Base-by-base conservation (phyloP, 2,329 filamentous ascomycete species). In the Aspergillus hiratsukae region DNA sequence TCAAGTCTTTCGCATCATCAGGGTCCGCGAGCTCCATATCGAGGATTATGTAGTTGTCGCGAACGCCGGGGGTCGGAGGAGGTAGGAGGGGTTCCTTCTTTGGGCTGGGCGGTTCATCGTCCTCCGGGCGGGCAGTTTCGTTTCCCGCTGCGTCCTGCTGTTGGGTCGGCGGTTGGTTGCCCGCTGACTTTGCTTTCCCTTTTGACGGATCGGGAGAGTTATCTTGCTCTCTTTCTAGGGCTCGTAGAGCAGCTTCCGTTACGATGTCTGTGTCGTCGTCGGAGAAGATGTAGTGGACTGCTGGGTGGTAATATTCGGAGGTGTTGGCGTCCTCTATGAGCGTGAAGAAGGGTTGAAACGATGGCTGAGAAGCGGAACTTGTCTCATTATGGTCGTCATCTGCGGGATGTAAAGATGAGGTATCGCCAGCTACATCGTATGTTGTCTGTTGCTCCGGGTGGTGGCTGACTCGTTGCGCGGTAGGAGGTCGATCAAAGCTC, bases 231-330 rank as follows among this genome's bases (percentile, higher is more conserved):
- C 77, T 53, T 70, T 83, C 73, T 72, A 86, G 70, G 21, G 80
- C 79, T 35, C 80, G 78, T 57, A 87, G 72, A 4, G 82, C 81
- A 1, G 88, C 86, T 40, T 85, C 81, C 1, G 88, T 88, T 40
- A 96, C 79, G 48, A 89, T 78, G 49, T 92, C 88, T 1, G 86
- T 83, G 69, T 97, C 91, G 74, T 97, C 94, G 73, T 97, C 92
- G 64, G 85, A 84, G 77, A 99, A 97, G 68, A 97, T 83, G 76
- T 97, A 97, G 76, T 93, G 91, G 1, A 96, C 86, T 53, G 84
- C 86, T 1, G 93, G 94, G 71, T 97, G 92, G 66, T 90, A 82
- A 59, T 90, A 89, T 48, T 89, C 84, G 65, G 85, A 82, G 8
- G 84, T 87, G n/a, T 84, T 82, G 10, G 82, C 76, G 72, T 96